Evolutionary conservation across 306 rosid species (phyloP), one percentile per base, ranked within the genome.

Genomic region (Vigna angularis): DNA sequence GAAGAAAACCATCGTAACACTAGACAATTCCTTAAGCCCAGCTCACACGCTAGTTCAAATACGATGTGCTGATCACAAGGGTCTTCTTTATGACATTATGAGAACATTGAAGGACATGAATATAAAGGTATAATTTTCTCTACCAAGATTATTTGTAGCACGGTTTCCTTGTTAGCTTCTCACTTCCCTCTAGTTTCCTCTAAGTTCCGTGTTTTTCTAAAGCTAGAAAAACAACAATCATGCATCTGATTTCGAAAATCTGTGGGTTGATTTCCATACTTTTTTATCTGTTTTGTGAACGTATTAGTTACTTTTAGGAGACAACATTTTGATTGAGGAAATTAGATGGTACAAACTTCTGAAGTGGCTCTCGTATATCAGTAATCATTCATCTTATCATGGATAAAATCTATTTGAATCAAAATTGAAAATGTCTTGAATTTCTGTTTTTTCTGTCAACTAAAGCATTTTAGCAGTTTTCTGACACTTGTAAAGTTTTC

Each of bases 1-100:
- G 85, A 90, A 83, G 86, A 84, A 87, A 51, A 80, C 86, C 79
- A 82, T 64, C 77, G 88, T 87, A 48, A 76, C 73, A 22, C 4
- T 92, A 22, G 97, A 92, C 84, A 92, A 89, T 84, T 84, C 88
- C 38, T 48, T 92, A 77, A 90, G 97, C 81, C 96, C 91, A 1
- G 89, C 86, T 65, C 97, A 93, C 73, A 89, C 96, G 9, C 83
- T 90, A 40, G 84, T 90, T 75, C 96, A 93, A 77, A 87, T 93
- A 73, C 79, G 59, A 73, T 86, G 89, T 70, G 88, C 84, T 70
- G 92, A 89, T 87, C 91, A 89, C 80, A 93, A 93, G 75, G 96
- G 97, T 62, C 91, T 90, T 71, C 73, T 90, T 12, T 89, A 93
- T 72, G 97, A 90, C 76, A 84, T 85, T 52, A 75, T 90, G 97